phyloP scores from a whole-genome alignment of 768 basidiomycete species.

The Omphalotus guepiniiformis region DNA sequence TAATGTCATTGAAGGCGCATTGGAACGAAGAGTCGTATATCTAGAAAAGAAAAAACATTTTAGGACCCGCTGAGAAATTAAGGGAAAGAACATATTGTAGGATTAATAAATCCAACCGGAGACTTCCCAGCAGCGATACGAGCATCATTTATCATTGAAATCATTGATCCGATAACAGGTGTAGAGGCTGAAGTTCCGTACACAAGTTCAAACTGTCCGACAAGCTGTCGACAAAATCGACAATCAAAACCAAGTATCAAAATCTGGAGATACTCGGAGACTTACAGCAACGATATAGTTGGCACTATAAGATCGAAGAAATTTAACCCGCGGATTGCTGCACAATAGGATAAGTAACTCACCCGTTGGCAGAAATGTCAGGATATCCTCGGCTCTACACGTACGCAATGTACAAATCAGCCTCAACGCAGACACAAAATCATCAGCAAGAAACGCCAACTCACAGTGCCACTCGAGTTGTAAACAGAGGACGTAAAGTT shows the following conservation, averaged over 20 bases:
- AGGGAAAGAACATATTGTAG: slow-evolving; percentile 25
- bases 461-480: slow-evolving; percentile 39
- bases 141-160: slow-evolving; percentile 51
- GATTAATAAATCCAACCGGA: slow-evolving; percentile 48
- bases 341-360: slow-evolving; percentile 9
- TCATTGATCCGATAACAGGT: slow-evolving; percentile 45
- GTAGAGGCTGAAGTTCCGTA: too few species aligned
- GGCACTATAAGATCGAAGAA: slow-evolving; percentile 12
- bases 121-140: slow-evolving; percentile 37
- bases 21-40: slow-evolving; percentile 32
- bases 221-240: too few species aligned
- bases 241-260: too few species aligned
- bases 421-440: too few species aligned
- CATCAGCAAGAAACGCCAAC: too few species aligned
- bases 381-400: slow-evolving; percentile 43
- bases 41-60: slow-evolving; percentile 16
- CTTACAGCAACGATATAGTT: slow-evolving; percentile 31
- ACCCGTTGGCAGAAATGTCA: slow-evolving; percentile 47
- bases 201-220: too few species aligned
- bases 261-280: too few species aligned
- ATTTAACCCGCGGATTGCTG: background rate
- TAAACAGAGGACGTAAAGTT: slow-evolving; percentile 35
- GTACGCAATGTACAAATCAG: slow-evolving; percentile 16
- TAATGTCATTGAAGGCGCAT: slow-evolving; percentile 39
- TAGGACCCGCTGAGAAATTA: background rate